Evolutionary conservation across 2,329 filamentous ascomycete genomes (phyloP), one percentile per base, ranked within the genome.

Genomic region (Aspergillus fructus): DNA sequence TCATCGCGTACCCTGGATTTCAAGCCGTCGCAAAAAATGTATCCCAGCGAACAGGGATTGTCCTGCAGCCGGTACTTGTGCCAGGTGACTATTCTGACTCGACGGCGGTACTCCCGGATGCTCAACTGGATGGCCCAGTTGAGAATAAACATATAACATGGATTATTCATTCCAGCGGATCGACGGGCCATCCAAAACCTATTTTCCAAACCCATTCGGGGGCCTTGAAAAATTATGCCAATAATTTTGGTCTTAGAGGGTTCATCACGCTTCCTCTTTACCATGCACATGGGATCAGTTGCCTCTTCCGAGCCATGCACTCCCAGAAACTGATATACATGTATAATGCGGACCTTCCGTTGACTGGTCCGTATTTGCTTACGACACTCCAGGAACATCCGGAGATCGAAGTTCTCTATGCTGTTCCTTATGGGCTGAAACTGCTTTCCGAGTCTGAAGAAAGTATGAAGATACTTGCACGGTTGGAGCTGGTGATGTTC

Each of bases 371-470:
- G 2, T 40, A 59, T 47, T 37, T 59, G 9, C 69, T 82, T 1
- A 66, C 71, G 2, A 77, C 77, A 9, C 75, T 85, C 58, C 62
- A 72, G 7, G 67, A 67, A 9, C 68, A 78, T 56, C 57, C 52
- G 3, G 62, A 78, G 13, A 77, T 79, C 1, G 78, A 87, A 54
- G 79, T 83, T 17, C 80, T 89, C n/a, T 81, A 86, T 56, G 80
- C 77, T 2, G 86, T 89, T 0, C 86, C 86, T 0, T 89, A 88
- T 62, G 81, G 83, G 0, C 68, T 89, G 23, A 88, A 89, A 64
- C 72, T 89, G 0, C 74, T 89, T 1, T 79, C 80, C 0, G 87
- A 89, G 65, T 78, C 79, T 0, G 74, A 82, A 0, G 77, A 80
- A 19, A 86, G 86, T 0, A 76, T 86, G 17, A 65, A 72, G 2